Conservation (phyloP, 2,329 filamentous ascomycete species). For the Cladosporium sp. region DNA sequence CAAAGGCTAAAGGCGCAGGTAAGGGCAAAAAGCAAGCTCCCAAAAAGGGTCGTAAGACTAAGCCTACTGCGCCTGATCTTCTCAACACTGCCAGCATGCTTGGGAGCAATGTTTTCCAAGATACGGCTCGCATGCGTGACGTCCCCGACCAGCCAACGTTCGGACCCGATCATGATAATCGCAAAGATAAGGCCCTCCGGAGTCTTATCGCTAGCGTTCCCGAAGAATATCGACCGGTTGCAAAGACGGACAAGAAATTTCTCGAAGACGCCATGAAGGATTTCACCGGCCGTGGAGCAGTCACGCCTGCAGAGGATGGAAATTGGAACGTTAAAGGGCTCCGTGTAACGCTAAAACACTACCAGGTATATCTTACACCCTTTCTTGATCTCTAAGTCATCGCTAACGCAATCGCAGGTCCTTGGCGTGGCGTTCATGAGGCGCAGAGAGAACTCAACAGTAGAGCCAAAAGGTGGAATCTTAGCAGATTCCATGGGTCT, state of each 20-base stretch:
- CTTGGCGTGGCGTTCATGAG: conserved; percentile 28
- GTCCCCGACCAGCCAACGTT: conserved; percentile 30
- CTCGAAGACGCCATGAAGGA: conserved; percentile 45
- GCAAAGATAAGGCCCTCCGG: conserved; percentile 40
- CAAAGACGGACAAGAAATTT: conserved; percentile 40
- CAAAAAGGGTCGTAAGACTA: neutral
- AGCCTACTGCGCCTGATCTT: neutral
- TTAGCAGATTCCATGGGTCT: conserved; percentile 73
- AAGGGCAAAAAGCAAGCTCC: neutral
- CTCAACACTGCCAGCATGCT: conserved; percentile 14
- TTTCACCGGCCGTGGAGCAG: conserved; percentile 41
- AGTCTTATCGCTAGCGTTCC: conserved; percentile 45
- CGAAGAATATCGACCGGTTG: conserved; percentile 38
- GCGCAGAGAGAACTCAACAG: conserved; percentile 44
- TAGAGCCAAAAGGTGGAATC: conserved; percentile 66
- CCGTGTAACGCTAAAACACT: conserved; percentile 47
- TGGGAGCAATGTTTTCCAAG: conserved; percentile 31
- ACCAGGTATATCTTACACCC: conserved; percentile 47
- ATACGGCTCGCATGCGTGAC: conserved; percentile 25
- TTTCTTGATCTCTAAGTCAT: too few species aligned
- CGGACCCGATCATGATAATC: neutral
- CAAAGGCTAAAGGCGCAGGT: neutral
- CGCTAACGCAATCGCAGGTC: too few species aligned
- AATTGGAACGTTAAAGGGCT: conserved; percentile 53
- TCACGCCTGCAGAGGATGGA: conserved; percentile 39